A percentile compares a stretch with the other conserved stretches of the same genome.
Conservation (phyloP, 2,329 filamentous ascomycete species). For the Fusarium drepaniforme region DNA sequence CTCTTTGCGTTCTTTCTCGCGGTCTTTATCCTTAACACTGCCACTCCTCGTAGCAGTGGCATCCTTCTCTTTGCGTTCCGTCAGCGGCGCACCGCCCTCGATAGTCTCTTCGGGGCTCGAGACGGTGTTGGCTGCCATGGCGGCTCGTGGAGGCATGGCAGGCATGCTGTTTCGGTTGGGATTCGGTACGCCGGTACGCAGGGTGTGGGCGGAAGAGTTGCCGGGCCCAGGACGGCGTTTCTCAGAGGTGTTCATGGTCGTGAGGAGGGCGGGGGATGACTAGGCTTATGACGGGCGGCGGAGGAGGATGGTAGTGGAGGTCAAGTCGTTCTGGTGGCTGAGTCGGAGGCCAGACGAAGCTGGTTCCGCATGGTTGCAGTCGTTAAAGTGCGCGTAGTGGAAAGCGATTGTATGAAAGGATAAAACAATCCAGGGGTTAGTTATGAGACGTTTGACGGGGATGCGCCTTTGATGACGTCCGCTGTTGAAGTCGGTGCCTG, state of each 20-base stretch:
- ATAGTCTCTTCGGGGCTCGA: conserved; percentile 42
- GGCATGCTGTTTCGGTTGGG: conserved; percentile 48
- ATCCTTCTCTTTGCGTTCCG: conserved; percentile 44
- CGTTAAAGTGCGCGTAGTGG: conserved; percentile 24
- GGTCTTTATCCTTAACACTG: conserved; percentile 47
- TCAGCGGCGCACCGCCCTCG: conserved; percentile 41
- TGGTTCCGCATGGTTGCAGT: conserved; percentile 48
- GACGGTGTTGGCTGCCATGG: conserved; percentile 40
- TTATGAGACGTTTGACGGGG: background rate
- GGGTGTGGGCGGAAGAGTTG: conserved; percentile 37
- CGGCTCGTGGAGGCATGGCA: conserved; percentile 47
- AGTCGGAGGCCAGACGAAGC: conserved; percentile 41
- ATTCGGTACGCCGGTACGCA: conserved; percentile 42
- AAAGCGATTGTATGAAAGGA: conserved; percentile 1
- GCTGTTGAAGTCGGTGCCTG: conserved; percentile 34
- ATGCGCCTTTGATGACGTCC: conserved; percentile 23
- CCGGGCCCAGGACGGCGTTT: conserved; percentile 56
- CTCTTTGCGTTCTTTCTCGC: conserved; percentile 43
- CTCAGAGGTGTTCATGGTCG: conserved; percentile 56
- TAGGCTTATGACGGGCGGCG: conserved; percentile 6
- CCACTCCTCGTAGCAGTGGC: conserved; percentile 48
- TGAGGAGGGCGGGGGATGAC: conserved; percentile 18
- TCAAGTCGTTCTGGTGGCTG: conserved; percentile 44
- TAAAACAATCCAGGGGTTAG: background rate
- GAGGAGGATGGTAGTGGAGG: conserved; percentile 19